A percentile compares a stretch with the other conserved stretches of the same genome.
These are phyloP conservation scores for Colletotrichum siamense DNA, from an alignment of 2,329 filamentous ascomycete genomes.

Conservation along the genomic window DNA sequence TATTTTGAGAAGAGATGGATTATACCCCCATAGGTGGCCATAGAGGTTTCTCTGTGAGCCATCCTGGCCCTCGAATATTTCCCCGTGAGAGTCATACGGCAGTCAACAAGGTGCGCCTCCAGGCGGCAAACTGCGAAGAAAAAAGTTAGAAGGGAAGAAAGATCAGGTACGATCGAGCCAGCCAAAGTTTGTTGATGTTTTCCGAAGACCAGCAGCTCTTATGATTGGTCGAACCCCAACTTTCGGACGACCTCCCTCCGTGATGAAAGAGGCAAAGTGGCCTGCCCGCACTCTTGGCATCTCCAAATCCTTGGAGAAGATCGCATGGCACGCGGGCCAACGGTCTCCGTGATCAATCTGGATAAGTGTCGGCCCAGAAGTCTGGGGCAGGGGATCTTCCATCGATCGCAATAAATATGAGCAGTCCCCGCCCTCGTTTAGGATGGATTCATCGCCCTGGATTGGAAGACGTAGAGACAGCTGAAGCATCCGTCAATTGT, in stretches of 20 bases:
- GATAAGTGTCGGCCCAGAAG: background rate
- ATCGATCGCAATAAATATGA: constrained; percentile 3
- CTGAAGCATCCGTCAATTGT: background rate
- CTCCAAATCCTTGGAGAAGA: background rate
- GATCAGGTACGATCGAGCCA: constrained; percentile 6
- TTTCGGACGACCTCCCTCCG: constrained; percentile 2
- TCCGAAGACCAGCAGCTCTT: background rate
- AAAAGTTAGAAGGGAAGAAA: too few relatives aligned
- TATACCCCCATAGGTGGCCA: too few relatives aligned
- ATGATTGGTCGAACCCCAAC: constrained; percentile 8
- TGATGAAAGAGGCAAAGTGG: background rate
- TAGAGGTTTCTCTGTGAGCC: too few relatives aligned
- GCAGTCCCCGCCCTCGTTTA: background rate
- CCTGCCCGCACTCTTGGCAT: background rate
- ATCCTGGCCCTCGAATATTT: too few relatives aligned
- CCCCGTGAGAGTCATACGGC: too few relatives aligned
- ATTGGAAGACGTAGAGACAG: background rate
- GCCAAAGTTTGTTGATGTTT: background rate
- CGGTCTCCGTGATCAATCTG: constrained; percentile 11
- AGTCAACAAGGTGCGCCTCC: too few relatives aligned
- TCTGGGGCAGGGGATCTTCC: background rate
- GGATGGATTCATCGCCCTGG: background rate
- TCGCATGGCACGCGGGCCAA: constrained; percentile 10
- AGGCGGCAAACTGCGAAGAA: too few relatives aligned
- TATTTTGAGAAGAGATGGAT: too few relatives aligned